phyloP scores from a whole-genome alignment of 2,329 filamentous ascomycete species.

The Fusarium circinatum region DNA sequence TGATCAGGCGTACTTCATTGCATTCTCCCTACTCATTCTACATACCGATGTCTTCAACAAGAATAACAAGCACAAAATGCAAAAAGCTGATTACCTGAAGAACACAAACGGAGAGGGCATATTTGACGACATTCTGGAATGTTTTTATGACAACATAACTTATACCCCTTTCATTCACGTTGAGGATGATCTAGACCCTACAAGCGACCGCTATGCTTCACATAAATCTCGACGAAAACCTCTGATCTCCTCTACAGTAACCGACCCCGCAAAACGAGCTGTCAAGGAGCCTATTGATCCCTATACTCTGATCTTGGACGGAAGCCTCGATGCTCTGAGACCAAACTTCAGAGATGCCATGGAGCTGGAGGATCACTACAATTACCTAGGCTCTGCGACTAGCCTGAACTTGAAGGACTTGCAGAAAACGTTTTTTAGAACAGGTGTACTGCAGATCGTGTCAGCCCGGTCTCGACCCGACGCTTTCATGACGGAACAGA shows the following conservation, averaged over 20 bases:
- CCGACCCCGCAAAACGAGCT: constrained; percentile 64
- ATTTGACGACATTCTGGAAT: constrained; percentile 91
- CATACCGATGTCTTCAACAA: constrained; percentile 99
- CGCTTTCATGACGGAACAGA: constrained; percentile 91
- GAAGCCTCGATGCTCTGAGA: constrained; percentile 82
- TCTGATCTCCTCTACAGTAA: constrained; percentile 71
- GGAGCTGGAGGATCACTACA: constrained; percentile 90
- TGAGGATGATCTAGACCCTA: constrained; percentile 87
- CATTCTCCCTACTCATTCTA: constrained; percentile 94
- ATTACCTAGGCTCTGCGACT: constrained; percentile 81
- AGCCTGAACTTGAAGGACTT: constrained; percentile 82
- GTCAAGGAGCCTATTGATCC: constrained; percentile 91
- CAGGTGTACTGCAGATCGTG: constrained; percentile 92
- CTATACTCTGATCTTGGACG: constrained; percentile 92
- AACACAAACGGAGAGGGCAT: constrained; percentile 93
- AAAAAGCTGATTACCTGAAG: constrained; percentile 92
- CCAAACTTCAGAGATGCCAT: constrained; percentile 93
- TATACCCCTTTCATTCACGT: constrained; percentile 99
- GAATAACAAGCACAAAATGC: constrained; percentile 99
- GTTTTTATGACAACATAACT: constrained; percentile 98
- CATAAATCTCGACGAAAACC: constrained; percentile 78
- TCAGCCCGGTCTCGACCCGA: constrained; percentile 93
- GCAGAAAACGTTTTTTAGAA: constrained; percentile 89
- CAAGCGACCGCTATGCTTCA: constrained; percentile 75
- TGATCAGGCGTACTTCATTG: constrained; percentile 98